These are phyloP conservation scores for Paracoccidioides lutzii DNA, from an alignment of 2,329 filamentous ascomycete genomes.

Conservation along the genomic window DNA sequence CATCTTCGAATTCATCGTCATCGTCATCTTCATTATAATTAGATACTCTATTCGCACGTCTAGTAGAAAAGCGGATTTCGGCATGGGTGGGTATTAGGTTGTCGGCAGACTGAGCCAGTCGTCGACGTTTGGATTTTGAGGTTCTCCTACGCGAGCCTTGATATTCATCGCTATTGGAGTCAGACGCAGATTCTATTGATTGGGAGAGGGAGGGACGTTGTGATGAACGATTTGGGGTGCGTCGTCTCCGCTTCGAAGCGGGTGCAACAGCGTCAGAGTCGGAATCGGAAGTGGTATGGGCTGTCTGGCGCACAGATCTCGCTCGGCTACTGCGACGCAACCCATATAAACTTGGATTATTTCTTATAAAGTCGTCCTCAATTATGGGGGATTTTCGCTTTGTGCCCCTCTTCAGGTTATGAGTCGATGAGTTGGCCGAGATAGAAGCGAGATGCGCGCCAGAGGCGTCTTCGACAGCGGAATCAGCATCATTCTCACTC, in stretches of 20 bases:
- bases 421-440: conserved; percentile 54
- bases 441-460: conserved; percentile 44
- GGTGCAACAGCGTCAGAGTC: conserved; percentile 56
- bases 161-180: conserved; percentile 56
- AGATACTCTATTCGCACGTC: conserved; percentile 63
- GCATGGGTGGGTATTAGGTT: conserved; percentile 53
- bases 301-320: conserved; percentile 48
- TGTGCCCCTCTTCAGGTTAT: conserved; percentile 52
- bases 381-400: conserved; percentile 63
- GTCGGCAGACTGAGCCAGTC: conserved; percentile 52
- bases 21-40: conserved; percentile 58
- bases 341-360: conserved; percentile 90
- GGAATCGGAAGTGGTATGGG: conserved; percentile 50
- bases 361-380: conserved; percentile 72
- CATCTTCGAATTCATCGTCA: conserved; percentile 43
- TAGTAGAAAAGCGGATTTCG: conserved; percentile 84
- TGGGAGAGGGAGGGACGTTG: conserved; percentile 35
- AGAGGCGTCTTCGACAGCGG: conserved; percentile 51
- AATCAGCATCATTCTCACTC: conserved; percentile 50
- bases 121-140: conserved; percentile 63
- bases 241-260: conserved; percentile 39
- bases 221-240: conserved; percentile 28
- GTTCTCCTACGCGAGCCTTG: conserved; percentile 59
- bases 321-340: conserved; percentile 72
- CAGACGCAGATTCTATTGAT: conserved; percentile 52